phyloP scores from a whole-genome alignment of 805 yeast genomes.

The Hanseniaspora singularis region DNA sequence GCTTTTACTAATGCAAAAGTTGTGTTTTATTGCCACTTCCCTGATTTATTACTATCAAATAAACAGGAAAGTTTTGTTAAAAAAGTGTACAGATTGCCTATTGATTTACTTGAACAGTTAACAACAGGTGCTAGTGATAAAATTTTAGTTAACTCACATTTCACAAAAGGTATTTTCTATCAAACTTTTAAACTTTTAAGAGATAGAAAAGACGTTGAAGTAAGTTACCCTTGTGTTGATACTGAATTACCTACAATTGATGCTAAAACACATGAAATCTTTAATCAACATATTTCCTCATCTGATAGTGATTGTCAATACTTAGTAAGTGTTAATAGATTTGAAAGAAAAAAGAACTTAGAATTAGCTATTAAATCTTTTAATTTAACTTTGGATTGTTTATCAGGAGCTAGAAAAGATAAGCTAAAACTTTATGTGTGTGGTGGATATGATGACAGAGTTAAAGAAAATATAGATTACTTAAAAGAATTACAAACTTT shows the following conservation, averaged over 20 bases:
- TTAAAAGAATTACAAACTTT: constrained; percentile 46
- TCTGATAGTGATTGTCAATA: constrained; percentile 23
- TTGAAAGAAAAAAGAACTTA: constrained; percentile 75
- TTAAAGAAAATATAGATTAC: constrained; percentile 63
- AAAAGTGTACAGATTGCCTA: constrained; percentile 61
- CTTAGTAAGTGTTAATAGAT: constrained; percentile 74
- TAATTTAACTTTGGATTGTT: constrained; percentile 31
- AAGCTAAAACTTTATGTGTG: constrained; percentile 53
- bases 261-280: constrained; percentile 20
- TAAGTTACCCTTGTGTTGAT: constrained; percentile 56
- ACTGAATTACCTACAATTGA: constrained; percentile 24
- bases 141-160: constrained; percentile 77
- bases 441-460: constrained; percentile 81
- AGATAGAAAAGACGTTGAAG: constrained; percentile 24
- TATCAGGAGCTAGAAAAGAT: constrained; percentile 25
- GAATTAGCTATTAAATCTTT: constrained; percentile 65
- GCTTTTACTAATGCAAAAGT: constrained; percentile 35
- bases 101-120: constrained; percentile 73
- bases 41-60: constrained; percentile 68
- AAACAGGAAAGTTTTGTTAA: constrained; percentile 43
- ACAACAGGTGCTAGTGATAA: constrained; percentile 65
- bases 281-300: constrained; percentile 18
- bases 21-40: constrained; percentile 90
- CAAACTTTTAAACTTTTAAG: constrained; percentile 42
- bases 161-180: constrained; percentile 60